Percentiles rank a stretch among this genome's conserved stretches.
Conservation (phyloP, 305 asterid species). For the Fraxinus greggii region DNA sequence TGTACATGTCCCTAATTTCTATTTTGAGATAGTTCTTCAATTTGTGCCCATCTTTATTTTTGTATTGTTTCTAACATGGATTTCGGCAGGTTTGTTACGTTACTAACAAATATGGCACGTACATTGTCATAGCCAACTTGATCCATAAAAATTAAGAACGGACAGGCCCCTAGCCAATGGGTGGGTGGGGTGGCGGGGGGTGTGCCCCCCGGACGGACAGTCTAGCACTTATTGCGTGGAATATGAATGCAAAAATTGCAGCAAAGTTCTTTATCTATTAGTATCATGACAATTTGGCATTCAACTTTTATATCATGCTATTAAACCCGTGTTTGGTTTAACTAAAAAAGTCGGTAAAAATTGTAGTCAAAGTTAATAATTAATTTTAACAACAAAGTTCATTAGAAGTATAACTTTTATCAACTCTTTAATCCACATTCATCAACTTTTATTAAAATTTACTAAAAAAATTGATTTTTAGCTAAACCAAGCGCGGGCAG, state of each 20-base stretch:
- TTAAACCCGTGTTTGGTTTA: neutral
- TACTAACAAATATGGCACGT: neutral
- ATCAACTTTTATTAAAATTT: too few relatives aligned
- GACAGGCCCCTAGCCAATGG: too few relatives aligned
- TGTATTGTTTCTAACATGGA: neutral
- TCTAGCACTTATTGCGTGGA: neutral
- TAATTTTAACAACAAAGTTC: too few relatives aligned
- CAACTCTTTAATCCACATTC: too few relatives aligned
- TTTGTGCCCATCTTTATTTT: neutral
- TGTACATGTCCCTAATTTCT: too few relatives aligned
- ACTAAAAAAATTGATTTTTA: too few relatives aligned
- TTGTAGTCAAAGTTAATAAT: too few relatives aligned
- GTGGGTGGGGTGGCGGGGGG: too few relatives aligned
- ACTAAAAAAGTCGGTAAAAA: too few relatives aligned
- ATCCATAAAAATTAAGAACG: neutral
- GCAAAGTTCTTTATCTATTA: neutral
- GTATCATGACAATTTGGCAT: neutral
- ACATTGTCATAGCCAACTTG: neutral
- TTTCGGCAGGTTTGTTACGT: neutral
- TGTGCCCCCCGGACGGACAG: too few relatives aligned
- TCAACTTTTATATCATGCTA: neutral
- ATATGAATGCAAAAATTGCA: neutral
- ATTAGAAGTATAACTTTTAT: too few relatives aligned
- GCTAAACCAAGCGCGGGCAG: too few relatives aligned
- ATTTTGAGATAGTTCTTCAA: neutral